Base-by-base conservation (phyloP, 2,329 filamentous ascomycete genomes). In the Cytospora chrysosperma region DNA sequence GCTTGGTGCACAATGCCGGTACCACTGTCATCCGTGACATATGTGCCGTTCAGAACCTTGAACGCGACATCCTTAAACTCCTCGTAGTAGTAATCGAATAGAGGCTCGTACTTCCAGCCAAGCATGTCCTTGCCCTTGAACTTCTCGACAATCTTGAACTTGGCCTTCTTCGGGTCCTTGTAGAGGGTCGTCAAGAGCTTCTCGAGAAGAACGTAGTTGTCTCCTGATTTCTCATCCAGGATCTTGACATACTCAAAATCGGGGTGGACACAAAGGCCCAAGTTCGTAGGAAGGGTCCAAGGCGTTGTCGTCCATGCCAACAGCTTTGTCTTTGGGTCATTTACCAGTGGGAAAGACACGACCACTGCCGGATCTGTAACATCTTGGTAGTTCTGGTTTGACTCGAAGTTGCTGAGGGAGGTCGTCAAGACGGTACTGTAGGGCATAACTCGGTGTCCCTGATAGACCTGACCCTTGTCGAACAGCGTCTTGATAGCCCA, bases 401-500 rank as follows among this genome's bases (percentile, higher is more conserved):
- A 90, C 77, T 97, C 94, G 71, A 97, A 96, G 77, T 97, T 96
- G 77, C 91, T 96, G 70, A 97, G 82, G 6, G 93, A 90, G 3
- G 93, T 97, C 62, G 90, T 93, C 72, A 97, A 84, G 19, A 89
- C 92, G 2, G 93, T 97, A 32, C 92, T 97, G 77, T 95, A 98
- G 15, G 94, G 94, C 91, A 98, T 95, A 67, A 98, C 92, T 72
- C 89, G 88, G 76, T 95, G 91, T 51, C 92, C 93, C 69, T 92
- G 90, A 75, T 97, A 98, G 61, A 97, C 92, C 67, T 90, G 82
- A 62, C 88, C 91, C 78, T 97, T 96, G 70, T 96, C 91, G 75
- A 92, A 96, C 27, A 97, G 83, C 74, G 94, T 87, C 80, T 95
- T 96, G 82, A 97, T 97, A 21, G 95, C 90, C 93, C 94, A 97